Conservation (phyloP, 2,329 filamentous ascomycete species). For the Paecilomyces fulvus region DNA sequence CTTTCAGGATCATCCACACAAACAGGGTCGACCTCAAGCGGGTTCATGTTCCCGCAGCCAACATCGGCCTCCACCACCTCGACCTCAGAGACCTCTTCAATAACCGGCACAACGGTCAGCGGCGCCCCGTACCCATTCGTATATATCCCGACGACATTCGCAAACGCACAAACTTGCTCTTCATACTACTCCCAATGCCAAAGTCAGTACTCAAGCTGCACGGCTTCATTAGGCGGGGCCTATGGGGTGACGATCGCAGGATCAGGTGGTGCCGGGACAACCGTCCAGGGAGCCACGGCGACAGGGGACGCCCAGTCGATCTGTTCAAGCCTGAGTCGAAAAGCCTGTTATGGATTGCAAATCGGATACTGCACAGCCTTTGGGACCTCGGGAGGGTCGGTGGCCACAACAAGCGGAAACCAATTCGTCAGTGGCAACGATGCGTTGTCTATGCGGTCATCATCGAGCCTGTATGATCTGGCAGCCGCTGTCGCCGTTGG, state of each 20-base stretch:
- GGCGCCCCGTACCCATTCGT: constrained; percentile 46
- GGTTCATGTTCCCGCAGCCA: constrained; percentile 28
- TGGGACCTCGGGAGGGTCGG: constrained; percentile 15
- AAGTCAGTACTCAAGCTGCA: constrained; percentile 38
- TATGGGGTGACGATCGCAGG: constrained; percentile 46
- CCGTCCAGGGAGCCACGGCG: constrained; percentile 37
- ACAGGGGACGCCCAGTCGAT: constrained; percentile 34
- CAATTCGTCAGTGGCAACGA: constrained; percentile 6
- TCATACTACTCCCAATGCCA: constrained; percentile 47
- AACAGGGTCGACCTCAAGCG: constrained; percentile 15
- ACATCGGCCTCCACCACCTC: constrained; percentile 21
- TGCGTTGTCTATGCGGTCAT: constrained; percentile 19
- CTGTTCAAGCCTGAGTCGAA: constrained; percentile 38
- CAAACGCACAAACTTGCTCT: constrained; percentile 43
- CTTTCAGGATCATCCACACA: constrained; percentile 28
- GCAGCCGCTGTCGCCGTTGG: constrained; percentile 36
- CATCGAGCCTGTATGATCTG: constrained; percentile 33
- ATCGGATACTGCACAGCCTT: constrained; percentile 38
- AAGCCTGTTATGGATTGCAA: constrained; percentile 42
- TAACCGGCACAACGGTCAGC: constrained; percentile 35
- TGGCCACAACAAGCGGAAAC: constrained; percentile 13
- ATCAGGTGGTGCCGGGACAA: constrained; percentile 40
- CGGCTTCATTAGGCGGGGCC: constrained; percentile 38
- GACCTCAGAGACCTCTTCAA: constrained; percentile 11
- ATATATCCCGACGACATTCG: constrained; percentile 46